These are phyloP conservation scores for Backusella australiensis DNA, from an alignment of 192 early-diverging fungal genomes.

Conservation along the genomic window DNA sequence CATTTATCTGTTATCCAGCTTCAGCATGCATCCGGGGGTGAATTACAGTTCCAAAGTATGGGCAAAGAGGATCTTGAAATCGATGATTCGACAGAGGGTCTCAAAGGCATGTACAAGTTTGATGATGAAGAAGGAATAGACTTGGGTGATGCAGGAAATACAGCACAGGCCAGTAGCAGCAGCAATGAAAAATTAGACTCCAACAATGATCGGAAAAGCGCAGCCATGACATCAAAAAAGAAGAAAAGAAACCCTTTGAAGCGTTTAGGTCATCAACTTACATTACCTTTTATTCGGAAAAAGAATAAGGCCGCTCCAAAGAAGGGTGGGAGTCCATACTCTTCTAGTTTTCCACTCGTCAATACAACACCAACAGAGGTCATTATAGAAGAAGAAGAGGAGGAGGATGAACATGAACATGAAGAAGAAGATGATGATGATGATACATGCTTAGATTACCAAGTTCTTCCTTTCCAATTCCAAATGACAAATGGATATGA, in stretches of 20 bases:
- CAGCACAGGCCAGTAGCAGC: not conserved
- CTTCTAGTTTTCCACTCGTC: not conserved
- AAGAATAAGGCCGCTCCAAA: not conserved
- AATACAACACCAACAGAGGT: not conserved
- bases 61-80: constrained; percentile 32
- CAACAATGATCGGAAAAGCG: not conserved
- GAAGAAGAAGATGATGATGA: no score
- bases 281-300: not conserved
- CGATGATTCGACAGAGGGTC: constrained; percentile 33
- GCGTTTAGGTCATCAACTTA: not conserved
- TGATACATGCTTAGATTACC: not conserved
- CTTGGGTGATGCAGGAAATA: not conserved
- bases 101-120: constrained; percentile 32
- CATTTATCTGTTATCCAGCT: constrained; percentile 23
- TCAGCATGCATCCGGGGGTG: constrained; percentile 20
- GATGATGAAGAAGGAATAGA: constrained; percentile 16
- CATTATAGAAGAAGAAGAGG: not conserved
- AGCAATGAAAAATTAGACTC: not conserved
- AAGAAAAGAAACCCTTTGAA: not conserved
- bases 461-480: constrained; percentile 1
- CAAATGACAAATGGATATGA: not conserved
- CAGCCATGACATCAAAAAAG: not conserved
- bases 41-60: constrained; percentile 34
- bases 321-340: not conserved
- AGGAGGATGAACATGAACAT: not conserved